Conservation (phyloP, 495 filamentous ascomycete species). For the Penicillium angulare region DNA sequence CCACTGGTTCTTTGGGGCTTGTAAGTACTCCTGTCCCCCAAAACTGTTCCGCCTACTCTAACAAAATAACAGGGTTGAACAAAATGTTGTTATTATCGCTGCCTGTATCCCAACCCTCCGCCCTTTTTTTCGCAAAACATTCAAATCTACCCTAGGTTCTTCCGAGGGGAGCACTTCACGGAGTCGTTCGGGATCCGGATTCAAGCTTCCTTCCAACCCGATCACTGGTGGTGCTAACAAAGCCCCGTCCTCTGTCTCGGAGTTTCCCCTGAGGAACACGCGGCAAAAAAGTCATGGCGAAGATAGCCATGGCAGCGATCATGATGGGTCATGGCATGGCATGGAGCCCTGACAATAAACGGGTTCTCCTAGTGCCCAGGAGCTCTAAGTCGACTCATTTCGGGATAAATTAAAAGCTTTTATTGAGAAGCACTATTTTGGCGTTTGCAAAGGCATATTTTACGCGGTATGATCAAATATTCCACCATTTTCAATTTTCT, state of each 20-base stretch:
- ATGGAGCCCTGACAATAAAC: no score
- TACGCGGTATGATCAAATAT: no score
- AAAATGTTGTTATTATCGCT: slow-evolving; percentile 34
- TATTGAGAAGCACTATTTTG: no score
- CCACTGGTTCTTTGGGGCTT: slow-evolving; percentile 17
- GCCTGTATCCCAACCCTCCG: slow-evolving; percentile 35
- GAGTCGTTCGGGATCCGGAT: neutral
- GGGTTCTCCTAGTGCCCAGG: no score
- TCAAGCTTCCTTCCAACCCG: neutral
- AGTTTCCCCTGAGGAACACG: slow-evolving; percentile 1
- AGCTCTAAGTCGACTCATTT: no score
- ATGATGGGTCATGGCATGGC: no score
- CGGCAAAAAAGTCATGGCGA: neutral
- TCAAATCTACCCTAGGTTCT: slow-evolving; percentile 1
- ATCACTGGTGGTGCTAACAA: slow-evolving; percentile 7
- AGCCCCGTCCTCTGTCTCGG: slow-evolving; percentile 3
- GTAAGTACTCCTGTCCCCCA: slow-evolving; percentile 5
- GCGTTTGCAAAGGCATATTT: no score
- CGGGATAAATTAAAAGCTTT: no score
- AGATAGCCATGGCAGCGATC: slow-evolving; percentile 1
- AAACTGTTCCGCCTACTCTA: neutral
- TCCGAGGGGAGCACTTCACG: neutral
- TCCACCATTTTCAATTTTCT: no score
- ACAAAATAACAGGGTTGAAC: slow-evolving; percentile 10
- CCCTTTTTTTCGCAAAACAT: slow-evolving; percentile 25